These are phyloP conservation scores for Candida arabinofermentans DNA, from an alignment of 805 yeast genomes.

Conservation along the genomic window DNA sequence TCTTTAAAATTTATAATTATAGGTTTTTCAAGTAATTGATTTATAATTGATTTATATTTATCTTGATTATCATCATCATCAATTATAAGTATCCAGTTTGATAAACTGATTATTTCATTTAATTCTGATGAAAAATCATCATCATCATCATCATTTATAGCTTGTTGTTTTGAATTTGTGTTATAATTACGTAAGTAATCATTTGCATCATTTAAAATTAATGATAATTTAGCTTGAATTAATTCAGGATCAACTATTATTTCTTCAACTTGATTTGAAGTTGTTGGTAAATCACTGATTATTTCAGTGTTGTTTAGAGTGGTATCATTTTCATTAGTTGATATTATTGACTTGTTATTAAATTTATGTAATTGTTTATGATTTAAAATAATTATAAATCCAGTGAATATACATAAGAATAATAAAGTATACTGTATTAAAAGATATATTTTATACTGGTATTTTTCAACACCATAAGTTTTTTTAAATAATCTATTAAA, in stretches of 20 bases:
- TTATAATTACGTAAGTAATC: background rate
- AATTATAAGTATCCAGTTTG: too few species aligned
- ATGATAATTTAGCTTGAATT: background rate
- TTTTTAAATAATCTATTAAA: background rate
- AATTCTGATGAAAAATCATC: background rate
- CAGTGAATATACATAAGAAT: background rate
- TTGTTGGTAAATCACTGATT: too few species aligned
- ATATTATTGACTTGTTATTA: background rate
- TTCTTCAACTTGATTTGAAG: too few species aligned
- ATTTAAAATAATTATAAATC: background rate
- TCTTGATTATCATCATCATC: background rate
- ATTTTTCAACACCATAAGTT: background rate
- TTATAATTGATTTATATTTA: background rate
- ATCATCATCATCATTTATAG: background rate
- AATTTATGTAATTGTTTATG: background rate
- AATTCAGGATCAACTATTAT: too few species aligned
- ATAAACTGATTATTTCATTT: too few species aligned
- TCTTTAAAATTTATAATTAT: slow-evolving; percentile 6
- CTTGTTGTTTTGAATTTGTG: background rate
- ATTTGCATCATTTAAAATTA: background rate
- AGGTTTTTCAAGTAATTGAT: slow-evolving; percentile 6
- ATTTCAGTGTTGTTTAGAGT: too few species aligned
- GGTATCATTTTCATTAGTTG: too few species aligned
- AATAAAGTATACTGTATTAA: background rate
- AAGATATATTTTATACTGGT: background rate